Evolutionary conservation across 108 stramenopile species (phyloP).

Genomic region (Epithemia pelagica): DNA sequence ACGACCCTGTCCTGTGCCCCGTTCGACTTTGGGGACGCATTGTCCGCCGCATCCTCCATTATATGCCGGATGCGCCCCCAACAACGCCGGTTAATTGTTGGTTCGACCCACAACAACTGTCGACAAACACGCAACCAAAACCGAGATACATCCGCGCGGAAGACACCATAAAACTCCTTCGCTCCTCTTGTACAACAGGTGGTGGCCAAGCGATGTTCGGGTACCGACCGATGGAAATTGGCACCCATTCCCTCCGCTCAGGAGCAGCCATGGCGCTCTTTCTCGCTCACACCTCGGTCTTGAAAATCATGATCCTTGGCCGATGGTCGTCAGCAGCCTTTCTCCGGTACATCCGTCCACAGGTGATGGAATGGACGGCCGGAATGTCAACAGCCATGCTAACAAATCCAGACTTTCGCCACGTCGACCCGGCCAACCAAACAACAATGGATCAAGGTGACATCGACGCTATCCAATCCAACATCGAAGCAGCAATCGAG

Average conservation of each 20-base stretch:
- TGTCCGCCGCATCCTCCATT: background rate
- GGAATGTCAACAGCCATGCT: background rate
- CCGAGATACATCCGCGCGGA: background rate
- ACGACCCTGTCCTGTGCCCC: background rate
- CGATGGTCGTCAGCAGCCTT: background rate
- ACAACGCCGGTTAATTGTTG: background rate
- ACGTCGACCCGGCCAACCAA: background rate
- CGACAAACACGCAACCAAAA: background rate
- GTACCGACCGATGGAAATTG: background rate
- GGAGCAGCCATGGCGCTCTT: background rate
- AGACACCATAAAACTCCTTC: background rate
- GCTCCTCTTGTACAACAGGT: background rate
- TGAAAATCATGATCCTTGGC: background rate
- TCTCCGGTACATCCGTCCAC: background rate
- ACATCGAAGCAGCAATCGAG: background rate
- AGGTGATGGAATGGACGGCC: background rate
- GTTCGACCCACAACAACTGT: background rate
- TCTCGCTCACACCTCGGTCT: background rate
- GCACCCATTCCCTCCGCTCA: background rate
- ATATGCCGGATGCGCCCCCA: background rate
- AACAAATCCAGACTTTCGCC: background rate
- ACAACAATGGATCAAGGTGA: background rate
- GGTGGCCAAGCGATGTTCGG: background rate
- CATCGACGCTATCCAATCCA: background rate
- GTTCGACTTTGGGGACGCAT: background rate